phyloP scores from a whole-genome alignment of 768 basidiomycete species.

The Grammothele lineata region DNA sequence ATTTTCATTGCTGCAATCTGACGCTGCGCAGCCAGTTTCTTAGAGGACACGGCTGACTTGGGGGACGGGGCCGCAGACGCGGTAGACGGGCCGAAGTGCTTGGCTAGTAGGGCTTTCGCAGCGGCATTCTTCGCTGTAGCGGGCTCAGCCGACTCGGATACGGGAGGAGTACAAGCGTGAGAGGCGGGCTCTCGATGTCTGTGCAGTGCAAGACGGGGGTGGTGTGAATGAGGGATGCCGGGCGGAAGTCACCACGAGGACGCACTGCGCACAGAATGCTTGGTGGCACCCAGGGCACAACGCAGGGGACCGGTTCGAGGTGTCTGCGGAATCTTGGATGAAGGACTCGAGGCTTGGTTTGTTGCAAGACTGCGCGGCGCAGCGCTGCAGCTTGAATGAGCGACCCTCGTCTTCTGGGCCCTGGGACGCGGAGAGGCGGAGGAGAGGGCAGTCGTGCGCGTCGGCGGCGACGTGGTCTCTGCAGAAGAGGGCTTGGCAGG shows the following conservation, averaged over 20 bases:
- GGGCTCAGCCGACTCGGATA: constrained; percentile 2
- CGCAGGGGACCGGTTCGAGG: constrained; percentile 26
- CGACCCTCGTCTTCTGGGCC: not conserved
- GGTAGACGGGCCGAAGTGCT: constrained; percentile 40
- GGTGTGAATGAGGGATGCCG: not conserved
- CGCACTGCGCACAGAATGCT: constrained; percentile 64
- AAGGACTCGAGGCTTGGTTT: constrained; percentile 50
- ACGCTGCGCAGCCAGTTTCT: constrained; percentile 48
- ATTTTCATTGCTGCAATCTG: constrained; percentile 71
- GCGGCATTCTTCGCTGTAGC: constrained; percentile 35
- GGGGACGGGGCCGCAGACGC: not conserved
- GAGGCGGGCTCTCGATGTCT: constrained; percentile 67
- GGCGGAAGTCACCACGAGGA: not conserved
- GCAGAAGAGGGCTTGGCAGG: constrained; percentile 60
- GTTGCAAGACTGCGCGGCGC: constrained; percentile 46
- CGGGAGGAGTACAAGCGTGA: constrained; percentile 46
- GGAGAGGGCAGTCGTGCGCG: constrained; percentile 49
- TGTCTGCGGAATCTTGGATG: constrained; percentile 25
- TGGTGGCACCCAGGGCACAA: constrained; percentile 50
- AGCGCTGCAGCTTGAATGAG: constrained; percentile 40
- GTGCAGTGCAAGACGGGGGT: not conserved
- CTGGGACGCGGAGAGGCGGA: constrained; percentile 1
- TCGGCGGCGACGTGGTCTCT: constrained; percentile 56
- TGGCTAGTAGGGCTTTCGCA: constrained; percentile 50
- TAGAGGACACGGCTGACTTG: constrained; percentile 44